These are phyloP conservation scores for Claviceps sp. DNA, from an alignment of 2,329 filamentous ascomycete species.

Conservation along the genomic window DNA sequence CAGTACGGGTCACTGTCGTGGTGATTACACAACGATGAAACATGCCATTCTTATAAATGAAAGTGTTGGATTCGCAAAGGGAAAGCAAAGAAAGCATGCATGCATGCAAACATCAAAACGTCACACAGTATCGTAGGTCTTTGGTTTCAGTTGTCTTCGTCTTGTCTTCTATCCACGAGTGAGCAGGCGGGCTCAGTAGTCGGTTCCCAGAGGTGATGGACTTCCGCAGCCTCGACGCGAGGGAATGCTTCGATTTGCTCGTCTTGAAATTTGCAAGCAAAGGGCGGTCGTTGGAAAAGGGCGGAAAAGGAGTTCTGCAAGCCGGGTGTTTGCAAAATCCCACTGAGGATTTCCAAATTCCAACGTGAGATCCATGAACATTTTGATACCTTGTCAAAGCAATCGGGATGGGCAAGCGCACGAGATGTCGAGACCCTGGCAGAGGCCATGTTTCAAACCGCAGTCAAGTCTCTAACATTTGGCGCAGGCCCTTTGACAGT, in stretches of 20 bases:
- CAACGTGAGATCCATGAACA: slow-evolving; percentile 6
- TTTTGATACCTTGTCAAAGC: slow-evolving; percentile 25
- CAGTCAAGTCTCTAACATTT: slow-evolving; percentile 6
- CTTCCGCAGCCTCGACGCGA: slow-evolving; percentile 34
- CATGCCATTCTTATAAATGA: too few species aligned
- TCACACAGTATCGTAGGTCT: too few species aligned
- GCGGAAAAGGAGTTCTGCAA: slow-evolving; percentile 11
- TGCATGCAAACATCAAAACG: too few species aligned
- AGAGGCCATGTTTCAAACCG: slow-evolving; percentile 31
- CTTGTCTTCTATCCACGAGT: too few species aligned
- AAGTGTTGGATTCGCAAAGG: too few species aligned
- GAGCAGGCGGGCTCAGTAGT: slow-evolving; percentile 50
- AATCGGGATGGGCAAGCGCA: slow-evolving; percentile 46
- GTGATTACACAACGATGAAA: too few species aligned
- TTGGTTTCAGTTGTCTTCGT: too few species aligned
- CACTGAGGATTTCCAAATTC: slow-evolving; percentile 7
- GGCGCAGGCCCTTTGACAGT: not conserved
- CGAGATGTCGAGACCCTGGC: slow-evolving; percentile 45
- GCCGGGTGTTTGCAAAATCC: slow-evolving; percentile 14
- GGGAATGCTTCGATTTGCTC: slow-evolving; percentile 26
- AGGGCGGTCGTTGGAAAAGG: slow-evolving; percentile 9
- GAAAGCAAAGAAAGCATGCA: too few species aligned
- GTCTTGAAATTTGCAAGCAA: slow-evolving; percentile 24
- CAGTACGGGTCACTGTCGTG: too few species aligned
- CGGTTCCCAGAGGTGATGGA: slow-evolving; percentile 49